phyloP scores from a whole-genome alignment of 345 rosid genomes.

The Bretschneidera sinensis region DNA sequence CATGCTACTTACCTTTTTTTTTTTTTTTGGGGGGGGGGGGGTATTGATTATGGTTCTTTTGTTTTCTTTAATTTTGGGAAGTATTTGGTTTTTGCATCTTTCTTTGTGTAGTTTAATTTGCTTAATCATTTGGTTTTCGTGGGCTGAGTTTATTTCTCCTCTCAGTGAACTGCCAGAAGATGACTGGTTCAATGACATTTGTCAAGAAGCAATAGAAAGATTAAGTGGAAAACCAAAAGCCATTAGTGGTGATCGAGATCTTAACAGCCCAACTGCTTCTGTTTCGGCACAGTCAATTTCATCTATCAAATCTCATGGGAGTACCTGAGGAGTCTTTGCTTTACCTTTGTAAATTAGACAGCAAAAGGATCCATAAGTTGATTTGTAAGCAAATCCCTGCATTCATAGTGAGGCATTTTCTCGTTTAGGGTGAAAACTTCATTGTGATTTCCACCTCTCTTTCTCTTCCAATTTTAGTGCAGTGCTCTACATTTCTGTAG shows the following conservation, averaged over 20 bases:
- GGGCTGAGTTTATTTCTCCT: neutral
- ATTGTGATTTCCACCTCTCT: neutral
- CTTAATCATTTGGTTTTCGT: neutral
- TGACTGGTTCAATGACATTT: slow-evolving; percentile 82
- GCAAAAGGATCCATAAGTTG: slow-evolving; percentile 6
- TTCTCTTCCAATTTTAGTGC: neutral
- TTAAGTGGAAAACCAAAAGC: slow-evolving; percentile 81
- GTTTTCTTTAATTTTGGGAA: too few species aligned
- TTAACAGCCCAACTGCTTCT: slow-evolving; percentile 92
- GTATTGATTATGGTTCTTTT: too few species aligned
- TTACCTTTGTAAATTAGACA: slow-evolving; percentile 34
- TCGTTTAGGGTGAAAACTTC: neutral
- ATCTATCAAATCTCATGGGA: slow-evolving; percentile 87
- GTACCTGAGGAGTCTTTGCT: slow-evolving; percentile 35
- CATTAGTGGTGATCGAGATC: slow-evolving; percentile 69
- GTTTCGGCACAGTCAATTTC: slow-evolving; percentile 96
- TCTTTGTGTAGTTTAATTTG: too few species aligned
- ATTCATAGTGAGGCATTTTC: slow-evolving; percentile 13
- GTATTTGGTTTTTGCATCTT: too few species aligned
- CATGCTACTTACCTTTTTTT: too few species aligned
- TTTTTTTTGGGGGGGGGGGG: too few species aligned
- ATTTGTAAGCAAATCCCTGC: slow-evolving; percentile 17
- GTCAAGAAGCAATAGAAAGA: slow-evolving; percentile 78
- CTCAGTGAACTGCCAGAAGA: slow-evolving; percentile 84
- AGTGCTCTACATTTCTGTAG: neutral